Conservation (phyloP, 83 land plant species). For the Picea abies region DNA sequence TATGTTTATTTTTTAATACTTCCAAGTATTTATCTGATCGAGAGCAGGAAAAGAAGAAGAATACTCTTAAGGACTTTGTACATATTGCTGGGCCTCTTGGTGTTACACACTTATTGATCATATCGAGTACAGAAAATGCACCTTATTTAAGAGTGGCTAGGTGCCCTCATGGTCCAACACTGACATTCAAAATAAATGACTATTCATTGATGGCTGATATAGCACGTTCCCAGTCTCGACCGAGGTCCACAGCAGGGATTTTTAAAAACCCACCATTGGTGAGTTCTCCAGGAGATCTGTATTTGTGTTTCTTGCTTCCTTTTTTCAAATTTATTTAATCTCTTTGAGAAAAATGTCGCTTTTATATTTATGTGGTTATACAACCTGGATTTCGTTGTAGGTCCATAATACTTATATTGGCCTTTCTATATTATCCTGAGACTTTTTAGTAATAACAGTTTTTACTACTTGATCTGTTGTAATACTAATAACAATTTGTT, state of each 20-base stretch:
- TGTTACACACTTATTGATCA: conserved; percentile 87
- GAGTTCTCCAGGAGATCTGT: conserved; percentile 17
- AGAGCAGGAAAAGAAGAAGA: conserved; percentile 86
- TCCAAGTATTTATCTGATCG: neutral
- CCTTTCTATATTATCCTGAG: no score
- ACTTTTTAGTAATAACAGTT: neutral
- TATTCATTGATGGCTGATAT: conserved; percentile 87
- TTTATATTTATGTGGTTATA: no score
- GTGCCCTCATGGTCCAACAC: conserved; percentile 96
- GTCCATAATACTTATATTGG: no score
- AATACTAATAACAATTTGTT: no score
- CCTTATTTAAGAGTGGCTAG: conserved; percentile 89
- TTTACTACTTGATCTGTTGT: neutral
- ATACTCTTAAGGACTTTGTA: conserved; percentile 88
- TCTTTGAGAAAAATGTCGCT: no score
- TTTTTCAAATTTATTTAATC: no score
- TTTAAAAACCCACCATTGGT: conserved; percentile 92
- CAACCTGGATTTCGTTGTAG: no score
- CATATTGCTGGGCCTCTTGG: conserved; percentile 98
- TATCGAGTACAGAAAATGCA: conserved; percentile 79
- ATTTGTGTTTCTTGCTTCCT: neutral
- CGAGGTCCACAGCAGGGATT: conserved; percentile 78
- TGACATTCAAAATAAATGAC: conserved; percentile 89
- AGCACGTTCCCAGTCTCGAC: conserved; percentile 76
- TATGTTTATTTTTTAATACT: neutral